Evolutionary conservation across 108 stramenopile genomes (phyloP), one percentile per base, ranked within the genome.

Genomic region (Cyclotella distinguenda): DNA sequence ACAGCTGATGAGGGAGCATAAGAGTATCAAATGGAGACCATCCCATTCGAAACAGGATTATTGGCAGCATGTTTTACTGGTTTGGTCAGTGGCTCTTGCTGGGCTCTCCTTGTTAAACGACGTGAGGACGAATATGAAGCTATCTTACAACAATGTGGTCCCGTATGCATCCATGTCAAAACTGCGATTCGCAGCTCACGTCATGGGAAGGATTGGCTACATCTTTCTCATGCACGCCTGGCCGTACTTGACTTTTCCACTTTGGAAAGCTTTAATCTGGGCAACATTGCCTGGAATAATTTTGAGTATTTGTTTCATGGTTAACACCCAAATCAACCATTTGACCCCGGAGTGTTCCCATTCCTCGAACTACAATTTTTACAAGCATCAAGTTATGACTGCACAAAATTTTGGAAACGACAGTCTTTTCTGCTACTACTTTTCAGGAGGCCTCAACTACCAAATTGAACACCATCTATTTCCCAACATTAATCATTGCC

Each of bases 401-500:
- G 74, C 82, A n/a, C 82, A 83, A 52, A 78, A 83, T 54, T 83
- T 83, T 65, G 82, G 82, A 18, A 78, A 47, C 19, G 74, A 39
- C n/a, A 67, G 52, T 19, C 27, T 27, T 28, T 76, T 78, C 46
- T 65, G 66, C 34, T 72, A 54, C 33, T 72, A 70, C 60, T 76
- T 80, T 38, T 72, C 70, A 10, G 82, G 82, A 16, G 82, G 82
- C 4, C 45, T 83, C 30, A 83, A 83, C 36, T 69, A 66, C 46
- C 82, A 83, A 49, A 74, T 83, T 18, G 82, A 83, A 33, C 82
- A 83, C 46, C 82, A 83, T 58, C 46, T 79, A 6, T 83, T 83
- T 51, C 82, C 82, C 1, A 75, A 62, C 11, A 60, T 83, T 21
- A 83, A 83, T 60, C 82, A 83, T 54, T 83, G 82, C 42, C 82